Evolutionary conservation across 305 asterid genomes (phyloP), one percentile per base, ranked within the genome.

Genomic region (Fraxinus baroniana): DNA sequence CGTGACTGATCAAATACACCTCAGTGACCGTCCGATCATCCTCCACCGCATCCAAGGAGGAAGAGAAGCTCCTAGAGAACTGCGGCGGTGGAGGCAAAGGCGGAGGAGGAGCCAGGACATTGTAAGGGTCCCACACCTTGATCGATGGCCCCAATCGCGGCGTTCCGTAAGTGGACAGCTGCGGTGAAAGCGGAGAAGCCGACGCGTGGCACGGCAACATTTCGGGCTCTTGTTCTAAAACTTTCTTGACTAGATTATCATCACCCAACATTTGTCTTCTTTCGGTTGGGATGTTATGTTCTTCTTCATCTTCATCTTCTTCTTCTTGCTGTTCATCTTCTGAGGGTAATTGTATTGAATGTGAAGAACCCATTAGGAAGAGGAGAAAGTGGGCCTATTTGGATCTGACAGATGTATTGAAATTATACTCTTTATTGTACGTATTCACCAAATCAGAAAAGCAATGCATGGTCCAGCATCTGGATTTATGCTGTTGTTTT

Each of bases 111-210:
- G 96, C 95, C 17, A 96, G 93, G 49, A 96, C 98, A 80, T 96
- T 90, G 91, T 92, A 93, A 12, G 99, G 98, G 84, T 96, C 98
- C 98, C 97, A 96, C 15, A 94, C 98, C 92, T 93, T 96, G 83
- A 94, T 96, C n/a, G 97, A 91, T 2, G 98, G 94, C 1, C 96
- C 97, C 68, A 91, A 84, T 7, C 97, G 92, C 0, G 98, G 98
- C 7, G 98, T 95, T 32, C 93, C 93, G 78, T 93, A 86, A 39
- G 98, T 85, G 79, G 99, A 96, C 24, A 92, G 93, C 92, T 96
- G 99, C 46, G 99, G 98, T 49, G 97, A 94, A 0, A 95, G 94
- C 8, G 99, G 99, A 6, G 99, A 96, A 3, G 97, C 98, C 41
- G 99, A 94, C 76, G 97, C 91, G 90, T 94, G 98, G 88, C 92